Evolutionary conservation across 2,329 filamentous ascomycete genomes (phyloP).

Genomic region (Colletotrichum sp.): DNA sequence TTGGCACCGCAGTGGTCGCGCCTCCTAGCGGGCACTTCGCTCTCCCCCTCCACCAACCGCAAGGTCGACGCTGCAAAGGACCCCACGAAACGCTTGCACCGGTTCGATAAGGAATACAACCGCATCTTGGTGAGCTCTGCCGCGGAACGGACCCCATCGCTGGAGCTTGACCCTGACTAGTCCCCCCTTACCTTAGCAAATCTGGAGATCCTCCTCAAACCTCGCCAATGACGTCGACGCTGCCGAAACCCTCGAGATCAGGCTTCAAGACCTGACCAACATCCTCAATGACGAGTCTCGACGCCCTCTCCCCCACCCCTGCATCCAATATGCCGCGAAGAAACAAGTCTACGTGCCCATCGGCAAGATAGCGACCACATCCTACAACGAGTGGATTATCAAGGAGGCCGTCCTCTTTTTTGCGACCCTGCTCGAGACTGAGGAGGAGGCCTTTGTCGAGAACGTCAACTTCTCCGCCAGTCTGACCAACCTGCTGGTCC

Average conservation of each 20-base stretch:
- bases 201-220: conserved; percentile 67
- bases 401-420: conserved; percentile 86
- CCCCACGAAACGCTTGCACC: conserved; percentile 66
- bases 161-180: not conserved
- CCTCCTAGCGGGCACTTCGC: conserved; percentile 65
- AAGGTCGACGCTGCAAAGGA: conserved; percentile 63
- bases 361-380: conserved; percentile 84
- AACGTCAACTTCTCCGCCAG: conserved; percentile 85
- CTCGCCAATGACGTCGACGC: conserved; percentile 64
- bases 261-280: conserved; percentile 66
- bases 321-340: conserved; percentile 82
- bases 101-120: conserved; percentile 70
- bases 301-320: conserved; percentile 87
- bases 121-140: conserved; percentile 57
- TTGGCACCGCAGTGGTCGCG: conserved; percentile 62
- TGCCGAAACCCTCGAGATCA: conserved; percentile 65
- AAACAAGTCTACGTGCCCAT: conserved; percentile 91
- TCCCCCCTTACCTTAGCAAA: conserved; percentile 26
- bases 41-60: conserved; percentile 58
- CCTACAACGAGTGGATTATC: conserved; percentile 84
- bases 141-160: not conserved
- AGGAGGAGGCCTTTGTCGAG: conserved; percentile 93
- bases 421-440: conserved; percentile 90
- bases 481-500: conserved; percentile 83
- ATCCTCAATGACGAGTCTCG: conserved; percentile 90